Base-by-base conservation (phyloP, 768 basidiomycete genomes). In the Coprinopsis sp. region DNA sequence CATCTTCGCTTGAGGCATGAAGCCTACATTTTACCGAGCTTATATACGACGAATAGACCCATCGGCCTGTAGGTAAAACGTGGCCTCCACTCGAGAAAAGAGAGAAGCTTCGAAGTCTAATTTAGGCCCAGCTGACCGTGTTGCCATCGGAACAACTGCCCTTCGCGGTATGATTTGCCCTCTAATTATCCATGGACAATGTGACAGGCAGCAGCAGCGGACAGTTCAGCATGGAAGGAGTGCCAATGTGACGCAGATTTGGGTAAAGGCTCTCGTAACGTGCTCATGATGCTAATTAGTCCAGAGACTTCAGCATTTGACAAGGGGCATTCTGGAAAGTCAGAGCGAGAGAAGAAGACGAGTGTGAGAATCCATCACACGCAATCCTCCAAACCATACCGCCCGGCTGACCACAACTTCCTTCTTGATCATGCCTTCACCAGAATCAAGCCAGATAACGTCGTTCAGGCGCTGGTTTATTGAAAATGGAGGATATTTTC, bases 391-490 rank as follows among this genome's bases (percentile, higher is more conserved):
- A 25, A 37, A 6, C 29, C 34, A 23, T 48, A 14, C 25, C 36
- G 27, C 25, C 5, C n/a, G 46, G 18, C 19, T 21, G 16, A 16
- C 40, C n/a, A 13, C 22, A 21, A 19, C 43, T 44, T 40, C 16
- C 37, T 43, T 38, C 39, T 16, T 24, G n/a, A 29, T 31, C 24
- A 58, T 58, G 59, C 30, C 50, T n/a, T 48, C 29, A 39, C 19
- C 14, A 1, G 63, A 65, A 51, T 47, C 54, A 10, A 10, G 43
- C 13, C 44, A 44, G 13, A 33, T 42, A 6, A 22, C 50, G 5
- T 49, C 53, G 2, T 67, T 86, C 50, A 76, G 61, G 47, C 50
- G 53, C 6, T 87, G 84, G 84, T 58, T 85, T 25, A 31, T 49
- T 10, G 55, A 58, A 0, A 61, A 71, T 43, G 79, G 78, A 0